Percentiles rank a stretch among this genome's conserved stretches.
Conservation (phyloP, 1,284 basidiomycete species). For the Afroboletus lepidellus region DNA sequence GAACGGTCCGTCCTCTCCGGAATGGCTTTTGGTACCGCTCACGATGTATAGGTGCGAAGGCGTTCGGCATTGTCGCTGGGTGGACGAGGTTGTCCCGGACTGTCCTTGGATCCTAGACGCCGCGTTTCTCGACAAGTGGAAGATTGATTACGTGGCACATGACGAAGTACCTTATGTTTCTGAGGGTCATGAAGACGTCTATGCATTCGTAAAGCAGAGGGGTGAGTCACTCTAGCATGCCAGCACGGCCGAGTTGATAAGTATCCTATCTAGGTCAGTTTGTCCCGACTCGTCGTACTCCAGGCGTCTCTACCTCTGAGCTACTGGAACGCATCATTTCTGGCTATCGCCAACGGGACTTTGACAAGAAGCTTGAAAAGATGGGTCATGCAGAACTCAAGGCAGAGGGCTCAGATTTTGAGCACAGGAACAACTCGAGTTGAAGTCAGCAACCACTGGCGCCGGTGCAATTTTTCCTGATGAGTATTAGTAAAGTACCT, state of each 20-base stretch:
- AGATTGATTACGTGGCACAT: conserved; percentile 97
- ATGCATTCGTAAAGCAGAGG: conserved; percentile 76
- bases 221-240: conserved; percentile 44
- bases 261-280: conserved; percentile 74
- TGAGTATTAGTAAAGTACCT: neutral
- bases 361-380: conserved; percentile 88
- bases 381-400: conserved; percentile 77
- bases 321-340: conserved; percentile 87
- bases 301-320: conserved; percentile 92
- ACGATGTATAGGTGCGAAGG: conserved; percentile 65
- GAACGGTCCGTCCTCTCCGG: conserved; percentile 59
- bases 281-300: conserved; percentile 92
- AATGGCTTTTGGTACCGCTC: conserved; percentile 10
- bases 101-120: conserved; percentile 91
- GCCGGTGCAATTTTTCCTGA: too few relatives aligned
- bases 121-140: conserved; percentile 77
- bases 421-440: conserved; percentile 16
- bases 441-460: neutral
- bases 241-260: conserved; percentile 1
- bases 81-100: conserved; percentile 92
- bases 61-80: conserved; percentile 93
- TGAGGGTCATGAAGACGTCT: conserved; percentile 82
- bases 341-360: conserved; percentile 77
- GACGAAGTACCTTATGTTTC: conserved; percentile 85
- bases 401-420: conserved; percentile 46